These are phyloP conservation scores for Septoria petroselini DNA, from an alignment of 2,329 filamentous ascomycete genomes.

Conservation along the genomic window DNA sequence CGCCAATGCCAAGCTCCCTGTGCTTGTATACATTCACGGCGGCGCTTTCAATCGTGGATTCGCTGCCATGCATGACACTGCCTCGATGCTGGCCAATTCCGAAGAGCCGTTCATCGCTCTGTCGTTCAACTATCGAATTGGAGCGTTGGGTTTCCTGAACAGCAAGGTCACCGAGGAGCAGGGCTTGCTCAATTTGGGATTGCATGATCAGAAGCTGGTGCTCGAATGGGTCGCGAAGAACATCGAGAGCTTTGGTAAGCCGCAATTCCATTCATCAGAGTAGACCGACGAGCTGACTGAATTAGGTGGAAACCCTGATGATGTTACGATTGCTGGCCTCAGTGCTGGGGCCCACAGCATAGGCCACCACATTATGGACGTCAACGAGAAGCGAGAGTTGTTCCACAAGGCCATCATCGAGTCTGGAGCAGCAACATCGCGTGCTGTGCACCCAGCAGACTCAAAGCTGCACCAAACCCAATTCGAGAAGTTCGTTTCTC, in stretches of 20 bases:
- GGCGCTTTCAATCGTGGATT: slow-evolving; percentile 53
- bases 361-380: slow-evolving; percentile 63
- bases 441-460: slow-evolving; percentile 46
- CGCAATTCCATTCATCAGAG: no score
- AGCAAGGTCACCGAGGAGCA: slow-evolving; percentile 51
- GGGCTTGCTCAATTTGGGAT: slow-evolving; percentile 49
- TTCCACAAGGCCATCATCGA: slow-evolving; percentile 50
- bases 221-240: slow-evolving; percentile 44
- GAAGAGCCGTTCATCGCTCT: slow-evolving; percentile 53
- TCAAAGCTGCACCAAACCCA: slow-evolving; percentile 44
- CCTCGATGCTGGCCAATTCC: slow-evolving; percentile 50
- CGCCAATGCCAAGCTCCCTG: slow-evolving; percentile 49
- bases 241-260: slow-evolving; percentile 39
- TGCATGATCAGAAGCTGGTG: slow-evolving; percentile 42
- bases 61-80: slow-evolving; percentile 57
- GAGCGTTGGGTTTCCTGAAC: slow-evolving; percentile 65
- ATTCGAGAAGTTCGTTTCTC: slow-evolving; percentile 43
- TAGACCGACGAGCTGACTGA: no score
- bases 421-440: slow-evolving; percentile 48
- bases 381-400: slow-evolving; percentile 38
- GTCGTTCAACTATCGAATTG: slow-evolving; percentile 62
- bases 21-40: slow-evolving; percentile 61
- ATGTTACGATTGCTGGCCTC: slow-evolving; percentile 36
- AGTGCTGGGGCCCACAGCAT: slow-evolving; percentile 65
- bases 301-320: slow-evolving; percentile 33